Evolutionary conservation across 441 rosid species (phyloP).

Genomic region (Omphalea diandra): DNA sequence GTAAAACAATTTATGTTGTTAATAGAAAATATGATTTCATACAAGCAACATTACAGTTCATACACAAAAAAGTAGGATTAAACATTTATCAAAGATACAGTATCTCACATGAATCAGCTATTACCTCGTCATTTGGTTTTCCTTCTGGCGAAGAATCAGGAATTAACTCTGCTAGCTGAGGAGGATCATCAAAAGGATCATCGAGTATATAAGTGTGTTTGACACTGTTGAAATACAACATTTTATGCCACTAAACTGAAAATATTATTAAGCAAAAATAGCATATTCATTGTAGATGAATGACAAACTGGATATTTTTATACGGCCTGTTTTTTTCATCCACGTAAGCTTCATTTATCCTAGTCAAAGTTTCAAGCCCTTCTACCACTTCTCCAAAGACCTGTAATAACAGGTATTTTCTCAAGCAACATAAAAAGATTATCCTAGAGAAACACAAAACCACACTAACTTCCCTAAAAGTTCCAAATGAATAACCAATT

Average conservation of each 20-base stretch:
- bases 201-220: constrained; percentile 76
- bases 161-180: constrained; percentile 67
- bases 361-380: constrained; percentile 77
- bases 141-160: constrained; percentile 95
- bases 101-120: constrained; percentile 4
- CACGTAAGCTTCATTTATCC: constrained; percentile 90
- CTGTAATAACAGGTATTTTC: constrained; percentile 32
- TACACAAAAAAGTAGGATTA: no score
- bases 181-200: constrained; percentile 94
- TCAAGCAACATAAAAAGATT: background rate
- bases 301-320: constrained; percentile 67
- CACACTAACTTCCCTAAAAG: background rate
- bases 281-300: constrained; percentile 11
- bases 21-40: no score
- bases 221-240: constrained; percentile 47
- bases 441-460: background rate
- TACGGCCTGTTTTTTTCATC: constrained; percentile 82
- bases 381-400: constrained; percentile 97
- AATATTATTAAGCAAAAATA: constrained; percentile 11
- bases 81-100: background rate
- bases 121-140: constrained; percentile 90
- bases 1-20: no score
- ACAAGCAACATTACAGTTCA: no score
- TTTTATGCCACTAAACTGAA: constrained; percentile 9
- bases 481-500: background rate